Evolutionary conservation across 1,284 basidiomycete genomes (phyloP).

Genomic region (Abortiporus biennis): DNA sequence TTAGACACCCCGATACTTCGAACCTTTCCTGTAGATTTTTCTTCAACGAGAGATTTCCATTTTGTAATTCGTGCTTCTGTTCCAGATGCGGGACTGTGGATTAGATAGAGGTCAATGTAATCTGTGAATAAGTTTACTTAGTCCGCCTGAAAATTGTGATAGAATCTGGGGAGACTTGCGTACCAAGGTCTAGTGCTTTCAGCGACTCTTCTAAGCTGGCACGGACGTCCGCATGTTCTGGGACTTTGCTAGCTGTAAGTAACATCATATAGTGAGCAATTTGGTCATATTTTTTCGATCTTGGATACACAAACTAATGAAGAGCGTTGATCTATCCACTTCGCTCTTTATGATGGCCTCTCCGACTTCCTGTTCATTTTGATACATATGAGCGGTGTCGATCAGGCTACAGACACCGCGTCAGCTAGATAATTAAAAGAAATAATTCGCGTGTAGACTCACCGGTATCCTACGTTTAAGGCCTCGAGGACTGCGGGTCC

Average conservation of each 20-base stretch:
- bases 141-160: too few relatives aligned
- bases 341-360: conserved; percentile 49
- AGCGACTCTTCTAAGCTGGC: conserved; percentile 15
- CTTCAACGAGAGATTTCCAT: conserved; percentile 38
- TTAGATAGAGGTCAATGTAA: conserved; percentile 56
- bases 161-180: too few relatives aligned
- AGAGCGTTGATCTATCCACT: conserved; percentile 50
- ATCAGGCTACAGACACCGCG: conserved; percentile 46
- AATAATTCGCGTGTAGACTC: conserved; percentile 8
- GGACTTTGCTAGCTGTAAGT: conserved; percentile 10
- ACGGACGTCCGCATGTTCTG: background rate
- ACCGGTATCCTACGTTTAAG: conserved; percentile 70
- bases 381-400: conserved; percentile 69
- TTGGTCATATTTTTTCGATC: too few relatives aligned
- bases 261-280: too few relatives aligned
- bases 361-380: conserved; percentile 68
- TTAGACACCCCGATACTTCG: conserved; percentile 59
- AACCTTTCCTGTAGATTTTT: conserved; percentile 44
- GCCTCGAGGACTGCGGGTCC: conserved; percentile 60
- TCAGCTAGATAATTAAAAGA: too few relatives aligned
- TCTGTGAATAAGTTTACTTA: conserved; percentile 26
- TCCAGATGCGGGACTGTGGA: conserved; percentile 47
- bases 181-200: conserved; percentile 16
- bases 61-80: conserved; percentile 35
- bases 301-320: conserved; percentile 52